Evolutionary conservation across 1,139 yeast species (phyloP).

Genomic region (Pichia sp.): DNA sequence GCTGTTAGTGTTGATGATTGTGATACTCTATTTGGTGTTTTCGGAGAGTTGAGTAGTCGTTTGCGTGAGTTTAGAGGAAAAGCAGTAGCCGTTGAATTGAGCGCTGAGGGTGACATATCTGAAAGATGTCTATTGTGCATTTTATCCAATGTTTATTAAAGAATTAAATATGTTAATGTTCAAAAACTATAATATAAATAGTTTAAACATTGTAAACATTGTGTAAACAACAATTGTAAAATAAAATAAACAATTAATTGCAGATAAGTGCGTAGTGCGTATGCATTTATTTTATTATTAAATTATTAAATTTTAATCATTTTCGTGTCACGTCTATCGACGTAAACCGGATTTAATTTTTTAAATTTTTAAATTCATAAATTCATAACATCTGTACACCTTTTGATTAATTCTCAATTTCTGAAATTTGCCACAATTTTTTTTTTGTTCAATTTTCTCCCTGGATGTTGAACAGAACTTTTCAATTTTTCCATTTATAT

Average conservation of each 20-base stretch:
- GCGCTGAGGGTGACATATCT: constrained; percentile 18
- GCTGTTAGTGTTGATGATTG: background rate
- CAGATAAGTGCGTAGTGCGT: too few relatives aligned
- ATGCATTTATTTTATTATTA: too few relatives aligned
- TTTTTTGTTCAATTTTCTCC: too few relatives aligned
- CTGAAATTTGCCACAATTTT: background rate
- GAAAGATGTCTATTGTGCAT: background rate
- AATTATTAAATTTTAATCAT: too few relatives aligned
- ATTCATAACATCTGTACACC: background rate
- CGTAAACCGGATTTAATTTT: background rate
- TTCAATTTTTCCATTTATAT: too few relatives aligned
- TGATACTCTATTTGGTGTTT: constrained; percentile 10
- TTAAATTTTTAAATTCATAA: too few relatives aligned
- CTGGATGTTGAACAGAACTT: too few relatives aligned
- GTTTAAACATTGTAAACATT: background rate
- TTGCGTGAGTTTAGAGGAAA: constrained; percentile 26
- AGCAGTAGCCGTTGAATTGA: constrained; percentile 20
- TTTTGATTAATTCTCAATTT: background rate
- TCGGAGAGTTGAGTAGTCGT: constrained; percentile 26
- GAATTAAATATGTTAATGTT: background rate
- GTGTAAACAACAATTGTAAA: background rate
- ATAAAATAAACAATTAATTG: background rate
- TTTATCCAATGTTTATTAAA: too few relatives aligned
- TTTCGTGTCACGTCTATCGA: constrained; percentile 11
- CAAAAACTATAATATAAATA: too few relatives aligned